A percentile compares a stretch with the other conserved stretches of the same genome.
Evolutionary conservation across 176 grass and related monocot genomes (phyloP).

Genomic region (Sorghum bicolor): Sorghum_bicolor_NCBIv3 NC_012870.2:26843001-26843500

Average conservation of each 20-base stretch:
- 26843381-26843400: slow-evolving; percentile 53
- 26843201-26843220: neutral
- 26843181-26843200: neutral
- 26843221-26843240: neutral
- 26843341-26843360: slow-evolving; percentile 49
- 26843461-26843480: slow-evolving; percentile 81
- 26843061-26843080: neutral
- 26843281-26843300: slow-evolving; percentile 71
- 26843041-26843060: neutral
- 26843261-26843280: slow-evolving; percentile 38
- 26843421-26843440: slow-evolving; percentile 53
- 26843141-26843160: neutral
- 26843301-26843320: slow-evolving; percentile 54
- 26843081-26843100: neutral
- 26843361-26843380: slow-evolving; percentile 72
- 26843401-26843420: slow-evolving; percentile 62
- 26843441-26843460: slow-evolving; percentile 66
- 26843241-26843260: neutral
- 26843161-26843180: neutral
- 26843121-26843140: neutral
- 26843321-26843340: slow-evolving; percentile 37
- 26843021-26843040: neutral
- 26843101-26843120: neutral
- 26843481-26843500: slow-evolving; percentile 78
- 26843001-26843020: neutral